Base-by-base conservation (phyloP, 805 yeast genomes). In the Candida tibetensis region DNA sequence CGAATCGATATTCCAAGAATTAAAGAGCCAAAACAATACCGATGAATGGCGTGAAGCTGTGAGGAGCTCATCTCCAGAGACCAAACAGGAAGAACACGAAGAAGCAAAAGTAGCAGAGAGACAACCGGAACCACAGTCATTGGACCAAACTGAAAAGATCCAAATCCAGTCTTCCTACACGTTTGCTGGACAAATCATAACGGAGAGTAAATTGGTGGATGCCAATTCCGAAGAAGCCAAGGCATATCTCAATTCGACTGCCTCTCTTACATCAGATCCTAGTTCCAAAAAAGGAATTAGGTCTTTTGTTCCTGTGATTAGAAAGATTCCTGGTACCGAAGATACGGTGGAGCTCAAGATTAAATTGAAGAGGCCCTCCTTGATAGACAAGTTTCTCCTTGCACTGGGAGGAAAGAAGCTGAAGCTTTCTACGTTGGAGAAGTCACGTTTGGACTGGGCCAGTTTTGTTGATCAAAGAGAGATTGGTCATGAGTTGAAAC, bases 371-470 rank as follows among this genome's bases (percentile, higher is more conserved):
- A 71, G 95, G 46, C 82, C 85, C 3, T 81, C 91, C 17, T 63
- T 87, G 21, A 64, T 89, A 5, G 90, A 85, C 55, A 86, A 82
- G 40, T 89, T 89, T 26, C 74, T 88, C 32, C 67, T 77, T 30
- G 74, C 81, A 8, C 71, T 85, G 2, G 63, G 66, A 12, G 77
- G 82, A 46, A 81, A 84, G 48, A 79, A 86, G 22, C 61, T 48
- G 49, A 91, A 88, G 57, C 70, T 93, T 44, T 85, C 95, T 17
- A 93, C 99, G 0, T 67, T 93, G 46, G 98, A 93, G 57, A 93
- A 93, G 62, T 85, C 95, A 1, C 71, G 95, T 45, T 70, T 93
- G 35, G 99, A 93, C 62, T 93, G 98, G 95, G 95, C 95, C 1
- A 79, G 85, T 32, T 89, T 85, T 63, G 96, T 93, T 21, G 97